phyloP scores from a whole-genome alignment of 148 eudicot genomes.

The Pouteria glomerata region DNA sequence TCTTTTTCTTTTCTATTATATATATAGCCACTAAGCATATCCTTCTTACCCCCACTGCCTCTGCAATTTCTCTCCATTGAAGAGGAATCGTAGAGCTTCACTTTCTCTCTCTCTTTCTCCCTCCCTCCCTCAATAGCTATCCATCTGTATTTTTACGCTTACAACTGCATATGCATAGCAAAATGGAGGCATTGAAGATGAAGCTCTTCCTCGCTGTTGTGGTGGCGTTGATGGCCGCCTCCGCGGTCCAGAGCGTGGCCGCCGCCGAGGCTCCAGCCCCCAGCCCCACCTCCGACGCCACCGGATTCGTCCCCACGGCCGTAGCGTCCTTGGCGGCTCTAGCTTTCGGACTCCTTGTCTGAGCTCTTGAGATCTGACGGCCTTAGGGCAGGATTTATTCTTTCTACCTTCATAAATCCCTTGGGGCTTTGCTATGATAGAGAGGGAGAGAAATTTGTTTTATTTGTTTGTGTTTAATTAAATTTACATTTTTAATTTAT shows the following conservation, averaged over 20 bases:
- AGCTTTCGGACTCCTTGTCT: conserved; percentile 28
- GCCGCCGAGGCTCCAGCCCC: conserved; percentile 37
- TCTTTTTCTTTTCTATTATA: not conserved
- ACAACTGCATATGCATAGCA: too few relatives aligned
- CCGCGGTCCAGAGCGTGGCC: conserved; percentile 25
- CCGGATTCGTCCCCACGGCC: conserved; percentile 28
- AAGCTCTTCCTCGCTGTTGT: conserved; percentile 19
- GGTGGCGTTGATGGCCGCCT: conserved; percentile 27
- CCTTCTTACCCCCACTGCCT: not conserved
- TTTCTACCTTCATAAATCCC: not conserved
- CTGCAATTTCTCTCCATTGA: not conserved
- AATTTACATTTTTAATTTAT: too few relatives aligned
- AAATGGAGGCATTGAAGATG: conserved; percentile 42
- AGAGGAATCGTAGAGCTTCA: conserved; percentile 6
- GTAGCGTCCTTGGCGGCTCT: conserved; percentile 28
- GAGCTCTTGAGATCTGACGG: not conserved
- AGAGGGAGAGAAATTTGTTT: too few relatives aligned
- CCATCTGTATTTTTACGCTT: too few relatives aligned
- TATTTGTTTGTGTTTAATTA: too few relatives aligned
- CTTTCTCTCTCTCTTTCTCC: not conserved
- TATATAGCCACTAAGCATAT: not conserved
- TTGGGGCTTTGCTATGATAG: too few relatives aligned
- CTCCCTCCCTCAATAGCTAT: too few relatives aligned
- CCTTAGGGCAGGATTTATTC: not conserved
- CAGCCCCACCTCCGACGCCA: conserved; percentile 28